Percentiles rank a stretch among this genome's conserved stretches.
Conservation (phyloP, 2,329 filamentous ascomycete species). For the Phyllosticta paracitricarpa region DNA sequence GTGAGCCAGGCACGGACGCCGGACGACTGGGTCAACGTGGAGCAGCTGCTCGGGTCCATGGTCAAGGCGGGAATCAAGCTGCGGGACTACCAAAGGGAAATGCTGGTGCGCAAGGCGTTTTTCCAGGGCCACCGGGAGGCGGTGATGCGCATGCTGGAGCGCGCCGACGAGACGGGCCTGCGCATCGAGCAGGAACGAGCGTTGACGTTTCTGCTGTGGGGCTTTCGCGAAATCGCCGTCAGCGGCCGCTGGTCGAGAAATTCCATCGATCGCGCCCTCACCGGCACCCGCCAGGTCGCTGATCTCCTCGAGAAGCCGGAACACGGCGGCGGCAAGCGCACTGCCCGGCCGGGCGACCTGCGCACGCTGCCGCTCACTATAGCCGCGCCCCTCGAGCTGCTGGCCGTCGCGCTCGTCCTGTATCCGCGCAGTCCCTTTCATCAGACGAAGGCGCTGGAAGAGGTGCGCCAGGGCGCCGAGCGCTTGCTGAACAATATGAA, state of each 20-base stretch:
- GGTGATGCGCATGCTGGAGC: constrained; percentile 22
- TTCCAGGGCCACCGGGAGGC: constrained; percentile 18
- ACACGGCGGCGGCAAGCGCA: constrained; percentile 22
- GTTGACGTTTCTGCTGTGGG: constrained; percentile 22
- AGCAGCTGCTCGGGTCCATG: constrained; percentile 18
- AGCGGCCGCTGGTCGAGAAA: constrained; percentile 26
- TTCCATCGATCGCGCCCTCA: constrained; percentile 28
- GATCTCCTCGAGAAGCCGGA: constrained; percentile 31
- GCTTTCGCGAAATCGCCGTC: constrained; percentile 25
- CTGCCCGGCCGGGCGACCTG: constrained; percentile 16
- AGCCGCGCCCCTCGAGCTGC: constrained; percentile 34
- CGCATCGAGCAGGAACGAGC: constrained; percentile 13
- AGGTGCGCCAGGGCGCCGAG: constrained; percentile 30
- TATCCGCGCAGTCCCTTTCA: constrained; percentile 20
- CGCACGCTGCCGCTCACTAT: constrained; percentile 28
- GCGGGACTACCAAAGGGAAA: constrained; percentile 7
- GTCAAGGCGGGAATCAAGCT: constrained; percentile 19
- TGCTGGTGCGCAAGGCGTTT: constrained; percentile 17
- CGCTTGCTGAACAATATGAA: constrained; percentile 27
- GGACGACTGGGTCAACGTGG: constrained; percentile 27
- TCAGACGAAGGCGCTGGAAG: constrained; percentile 28
- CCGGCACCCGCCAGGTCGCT: constrained; percentile 28
- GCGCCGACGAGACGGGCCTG: constrained; percentile 19
- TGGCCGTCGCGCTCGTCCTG: constrained; percentile 29
- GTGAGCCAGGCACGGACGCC: neutral